Evolutionary conservation across 2,329 filamentous ascomycete genomes (phyloP).

Genomic region (Byssothecium circinans): DNA sequence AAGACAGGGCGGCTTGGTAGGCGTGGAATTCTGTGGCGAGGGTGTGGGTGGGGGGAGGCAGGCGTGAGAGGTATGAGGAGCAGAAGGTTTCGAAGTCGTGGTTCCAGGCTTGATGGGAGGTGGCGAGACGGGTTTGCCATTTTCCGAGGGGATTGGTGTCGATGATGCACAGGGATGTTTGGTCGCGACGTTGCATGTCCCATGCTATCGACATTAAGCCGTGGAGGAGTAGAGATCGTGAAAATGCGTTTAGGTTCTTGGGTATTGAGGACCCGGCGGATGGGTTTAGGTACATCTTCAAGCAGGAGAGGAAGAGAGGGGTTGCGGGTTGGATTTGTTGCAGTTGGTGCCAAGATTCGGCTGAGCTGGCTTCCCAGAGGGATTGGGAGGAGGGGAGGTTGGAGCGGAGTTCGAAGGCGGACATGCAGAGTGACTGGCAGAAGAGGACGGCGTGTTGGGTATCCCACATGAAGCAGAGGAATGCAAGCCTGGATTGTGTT

Average conservation of each 20-base stretch:
- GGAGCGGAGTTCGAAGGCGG: slow-evolving; percentile 62
- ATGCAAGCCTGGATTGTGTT: slow-evolving; percentile 47
- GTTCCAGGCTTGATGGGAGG: slow-evolving; percentile 62
- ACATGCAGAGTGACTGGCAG: slow-evolving; percentile 68
- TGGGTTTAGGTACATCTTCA: slow-evolving; percentile 61
- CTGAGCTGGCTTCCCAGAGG: slow-evolving; percentile 60
- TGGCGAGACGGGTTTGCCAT: slow-evolving; percentile 56
- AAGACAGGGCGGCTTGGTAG: slow-evolving; percentile 55
- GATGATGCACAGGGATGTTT: slow-evolving; percentile 55
- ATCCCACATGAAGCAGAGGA: slow-evolving; percentile 68
- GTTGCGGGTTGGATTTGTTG: slow-evolving; percentile 42
- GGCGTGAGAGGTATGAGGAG: slow-evolving; percentile 30
- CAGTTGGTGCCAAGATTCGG: slow-evolving; percentile 54
- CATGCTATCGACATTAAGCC: slow-evolving; percentile 65
- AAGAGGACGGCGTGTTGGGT: slow-evolving; percentile 66
- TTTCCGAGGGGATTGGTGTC: slow-evolving; percentile 44
- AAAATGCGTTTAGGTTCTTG: slow-evolving; percentile 54
- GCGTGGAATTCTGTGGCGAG: slow-evolving; percentile 48
- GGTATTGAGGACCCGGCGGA: slow-evolving; percentile 23
- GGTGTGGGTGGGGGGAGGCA: slow-evolving; percentile 35
- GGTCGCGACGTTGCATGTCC: slow-evolving; percentile 64
- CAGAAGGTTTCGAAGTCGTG: slow-evolving; percentile 59
- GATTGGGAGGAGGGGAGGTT: slow-evolving; percentile 58
- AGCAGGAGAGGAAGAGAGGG: slow-evolving; percentile 53
- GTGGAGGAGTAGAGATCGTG: slow-evolving; percentile 59